A percentile compares a stretch with the other conserved stretches of the same genome.
Conservation (phyloP, 1,284 basidiomycete genomes). For the Chalciporus piperatoides region DNA sequence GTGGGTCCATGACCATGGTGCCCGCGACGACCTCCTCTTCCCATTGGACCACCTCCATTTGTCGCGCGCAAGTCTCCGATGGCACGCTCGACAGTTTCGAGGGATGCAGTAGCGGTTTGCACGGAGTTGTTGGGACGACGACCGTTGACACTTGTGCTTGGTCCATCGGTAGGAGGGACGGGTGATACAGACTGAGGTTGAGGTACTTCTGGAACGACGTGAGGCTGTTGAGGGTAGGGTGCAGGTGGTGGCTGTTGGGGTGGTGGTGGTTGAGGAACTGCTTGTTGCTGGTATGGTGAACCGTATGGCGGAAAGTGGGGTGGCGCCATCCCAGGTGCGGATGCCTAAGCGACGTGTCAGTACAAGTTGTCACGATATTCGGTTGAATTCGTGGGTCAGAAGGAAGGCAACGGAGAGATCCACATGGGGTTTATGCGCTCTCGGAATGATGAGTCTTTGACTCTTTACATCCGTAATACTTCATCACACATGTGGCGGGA, state of each 20-base stretch:
- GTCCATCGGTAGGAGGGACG: conserved; percentile 16
- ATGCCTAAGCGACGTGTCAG: conserved; percentile 30
- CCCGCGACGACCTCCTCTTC: conserved; percentile 39
- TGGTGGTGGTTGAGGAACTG: conserved; percentile 27
- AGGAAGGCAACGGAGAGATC: conserved; percentile 60
- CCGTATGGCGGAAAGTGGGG: conserved; percentile 30
- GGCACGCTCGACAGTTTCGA: conserved; percentile 76
- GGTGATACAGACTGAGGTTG: conserved; percentile 20
- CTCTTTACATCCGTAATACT: conserved; percentile 51
- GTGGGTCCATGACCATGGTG: conserved; percentile 28
- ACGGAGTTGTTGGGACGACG: conserved; percentile 45
- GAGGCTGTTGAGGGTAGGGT: conserved; percentile 28
- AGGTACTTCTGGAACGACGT: conserved; percentile 27
- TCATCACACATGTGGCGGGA: conserved; percentile 36
- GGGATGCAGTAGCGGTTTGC: conserved; percentile 66
- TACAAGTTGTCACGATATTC: background rate
- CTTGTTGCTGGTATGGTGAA: conserved; percentile 29
- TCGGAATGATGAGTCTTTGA: conserved; percentile 40
- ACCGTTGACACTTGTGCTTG: conserved; percentile 25
- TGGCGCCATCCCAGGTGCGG: conserved; percentile 32
- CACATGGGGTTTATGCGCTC: conserved; percentile 52
- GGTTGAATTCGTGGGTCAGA: conserved; percentile 35
- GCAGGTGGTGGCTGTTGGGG: conserved; percentile 23
- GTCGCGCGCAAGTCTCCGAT: conserved; percentile 69
- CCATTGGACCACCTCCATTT: conserved; percentile 35